A percentile compares a stretch with the other conserved stretches of the same genome.
These are phyloP conservation scores for Acephala macrosclerotiorum DNA, from an alignment of 2,329 filamentous ascomycete species.

Conservation along the genomic window DNA sequence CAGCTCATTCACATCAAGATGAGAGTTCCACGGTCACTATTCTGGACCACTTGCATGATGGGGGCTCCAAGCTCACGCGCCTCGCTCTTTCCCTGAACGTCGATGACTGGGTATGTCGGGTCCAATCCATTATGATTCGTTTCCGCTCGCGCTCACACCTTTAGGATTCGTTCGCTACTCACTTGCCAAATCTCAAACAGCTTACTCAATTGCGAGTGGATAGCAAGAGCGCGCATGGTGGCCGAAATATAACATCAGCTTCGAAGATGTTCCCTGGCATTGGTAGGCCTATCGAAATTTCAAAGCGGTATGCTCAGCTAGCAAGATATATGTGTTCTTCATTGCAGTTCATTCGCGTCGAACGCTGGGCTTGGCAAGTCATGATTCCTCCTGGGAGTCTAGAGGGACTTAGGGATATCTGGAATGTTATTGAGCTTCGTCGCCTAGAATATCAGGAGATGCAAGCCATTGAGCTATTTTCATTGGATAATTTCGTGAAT, in stretches of 20 bases:
- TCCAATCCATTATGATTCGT: too few relatives aligned
- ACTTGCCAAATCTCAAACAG: slow-evolving; percentile 9
- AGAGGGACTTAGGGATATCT: not conserved
- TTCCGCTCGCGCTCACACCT: too few relatives aligned
- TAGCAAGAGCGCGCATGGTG: slow-evolving; percentile 7
- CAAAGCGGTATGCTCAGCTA: slow-evolving; percentile 22
- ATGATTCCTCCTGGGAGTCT: not conserved
- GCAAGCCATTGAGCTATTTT: not conserved
- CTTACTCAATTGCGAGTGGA: slow-evolving; percentile 21
- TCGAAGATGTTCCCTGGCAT: slow-evolving; percentile 19
- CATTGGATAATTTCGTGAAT: not conserved
- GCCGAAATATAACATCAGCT: too few relatives aligned
- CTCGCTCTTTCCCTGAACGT: too few relatives aligned
- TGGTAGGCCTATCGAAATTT: slow-evolving; percentile 13
- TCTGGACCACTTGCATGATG: too few relatives aligned
- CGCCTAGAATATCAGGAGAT: not conserved
- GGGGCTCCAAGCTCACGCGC: too few relatives aligned
- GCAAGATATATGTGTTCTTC: slow-evolving; percentile 24
- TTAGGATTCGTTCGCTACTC: slow-evolving; percentile 17
- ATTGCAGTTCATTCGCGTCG: slow-evolving; percentile 24
- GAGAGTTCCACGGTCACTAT: too few relatives aligned
- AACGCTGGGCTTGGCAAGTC: slow-evolving; percentile 24
- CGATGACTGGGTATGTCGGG: too few relatives aligned
- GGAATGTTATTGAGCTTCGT: not conserved
- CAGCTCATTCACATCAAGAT: too few relatives aligned